Percentiles rank a stretch among this genome's conserved stretches.
Evolutionary conservation across 495 filamentous ascomycete species (phyloP).

Genomic region (Hypoxylon intermedium): DNA sequence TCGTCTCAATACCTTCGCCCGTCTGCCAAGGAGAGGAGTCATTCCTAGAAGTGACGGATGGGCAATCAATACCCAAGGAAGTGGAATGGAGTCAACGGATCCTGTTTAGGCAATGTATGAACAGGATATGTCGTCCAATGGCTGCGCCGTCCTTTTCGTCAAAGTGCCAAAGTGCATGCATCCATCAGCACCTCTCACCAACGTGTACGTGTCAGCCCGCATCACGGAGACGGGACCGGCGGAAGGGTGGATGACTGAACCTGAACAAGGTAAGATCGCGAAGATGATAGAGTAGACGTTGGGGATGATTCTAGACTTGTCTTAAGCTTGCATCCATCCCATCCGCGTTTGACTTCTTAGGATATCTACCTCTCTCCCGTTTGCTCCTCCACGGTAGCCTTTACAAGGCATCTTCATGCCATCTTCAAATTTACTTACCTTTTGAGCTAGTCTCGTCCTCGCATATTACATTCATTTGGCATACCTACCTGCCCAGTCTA

Average conservation of each 20-base stretch:
- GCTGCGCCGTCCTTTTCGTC: constrained; percentile 10
- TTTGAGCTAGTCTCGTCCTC: too few relatives aligned
- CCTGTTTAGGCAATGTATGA: neutral
- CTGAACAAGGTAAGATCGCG: neutral
- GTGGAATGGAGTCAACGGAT: neutral
- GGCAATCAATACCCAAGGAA: neutral
- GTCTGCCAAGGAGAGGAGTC: constrained; percentile 16
- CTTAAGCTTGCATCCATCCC: neutral
- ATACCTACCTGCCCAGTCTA: too few relatives aligned
- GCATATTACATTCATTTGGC: too few relatives aligned
- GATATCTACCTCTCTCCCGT: too few relatives aligned
- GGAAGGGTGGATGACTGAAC: neutral
- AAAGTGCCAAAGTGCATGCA: too few relatives aligned
- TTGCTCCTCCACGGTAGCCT: too few relatives aligned
- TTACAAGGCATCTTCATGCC: too few relatives aligned
- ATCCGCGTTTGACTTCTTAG: too few relatives aligned
- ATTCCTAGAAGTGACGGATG: constrained; percentile 4
- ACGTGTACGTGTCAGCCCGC: constrained; percentile 13
- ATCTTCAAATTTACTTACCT: too few relatives aligned
- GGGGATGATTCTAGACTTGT: neutral
- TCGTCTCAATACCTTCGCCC: constrained; percentile 1
- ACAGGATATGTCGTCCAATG: constrained; percentile 17
- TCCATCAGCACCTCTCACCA: constrained; percentile 4
- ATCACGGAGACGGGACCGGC: constrained; percentile 1
- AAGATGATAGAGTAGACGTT: too few relatives aligned